phyloP scores from a whole-genome alignment of 129 eudicot genomes.

The Escallonia herrerae region DNA sequence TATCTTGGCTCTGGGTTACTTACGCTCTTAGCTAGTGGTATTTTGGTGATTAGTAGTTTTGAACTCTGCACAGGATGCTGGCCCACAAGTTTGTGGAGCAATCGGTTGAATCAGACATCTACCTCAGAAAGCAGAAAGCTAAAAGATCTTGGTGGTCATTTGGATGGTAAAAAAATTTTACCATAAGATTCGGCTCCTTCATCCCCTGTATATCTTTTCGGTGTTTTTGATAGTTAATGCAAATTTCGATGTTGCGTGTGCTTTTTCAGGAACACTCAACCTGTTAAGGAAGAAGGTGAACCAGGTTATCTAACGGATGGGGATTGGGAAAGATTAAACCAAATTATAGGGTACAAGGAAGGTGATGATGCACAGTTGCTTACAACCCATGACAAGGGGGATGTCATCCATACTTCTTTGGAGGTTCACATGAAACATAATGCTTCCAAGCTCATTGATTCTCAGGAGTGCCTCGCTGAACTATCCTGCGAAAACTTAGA shows the following conservation, averaged over 20 bases:
- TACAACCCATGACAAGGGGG: constrained; percentile 33
- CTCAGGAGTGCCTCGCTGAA: constrained; percentile 70
- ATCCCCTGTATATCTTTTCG: not conserved
- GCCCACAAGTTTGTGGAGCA: constrained; percentile 93
- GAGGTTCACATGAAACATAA: constrained; percentile 95
- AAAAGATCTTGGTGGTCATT: constrained; percentile 97
- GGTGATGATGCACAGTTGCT: constrained; percentile 53
- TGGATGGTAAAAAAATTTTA: constrained; percentile 59
- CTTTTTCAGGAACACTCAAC: constrained; percentile 45
- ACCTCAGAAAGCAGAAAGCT: constrained; percentile 46
- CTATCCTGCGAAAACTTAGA: constrained; percentile 85
- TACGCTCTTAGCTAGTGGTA: too few species aligned
- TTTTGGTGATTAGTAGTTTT: too few species aligned
- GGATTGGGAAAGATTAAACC: constrained; percentile 85
- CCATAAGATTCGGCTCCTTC: not conserved
- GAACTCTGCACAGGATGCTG: constrained; percentile 59
- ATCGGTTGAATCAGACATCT: constrained; percentile 53
- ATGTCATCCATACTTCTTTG: constrained; percentile 51
- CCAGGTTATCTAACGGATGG: constrained; percentile 62
- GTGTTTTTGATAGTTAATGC: not conserved
- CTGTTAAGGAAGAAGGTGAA: constrained; percentile 62
- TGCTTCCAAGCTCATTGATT: constrained; percentile 83
- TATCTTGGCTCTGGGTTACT: not conserved
- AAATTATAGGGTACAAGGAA: constrained; percentile 88
- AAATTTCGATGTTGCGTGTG: constrained; percentile 5